Conservation (phyloP, 352 stramenopile species). For the Aphanomyces euteiches region DNA sequence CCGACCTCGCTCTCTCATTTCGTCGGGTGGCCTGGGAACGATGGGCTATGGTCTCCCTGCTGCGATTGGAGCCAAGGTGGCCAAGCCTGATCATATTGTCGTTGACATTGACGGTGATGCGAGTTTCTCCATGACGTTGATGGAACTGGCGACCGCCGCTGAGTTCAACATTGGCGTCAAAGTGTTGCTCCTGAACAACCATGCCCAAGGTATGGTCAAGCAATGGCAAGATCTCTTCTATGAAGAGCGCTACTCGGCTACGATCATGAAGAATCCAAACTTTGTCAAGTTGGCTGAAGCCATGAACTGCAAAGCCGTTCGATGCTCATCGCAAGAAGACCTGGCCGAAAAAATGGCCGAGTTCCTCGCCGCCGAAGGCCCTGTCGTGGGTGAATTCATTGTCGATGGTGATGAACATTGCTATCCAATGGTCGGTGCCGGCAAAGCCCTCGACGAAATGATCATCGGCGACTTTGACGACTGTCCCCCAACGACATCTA, state of each 20-base stretch:
- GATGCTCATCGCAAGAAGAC: slow-evolving; percentile 85
- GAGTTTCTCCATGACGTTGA: slow-evolving; percentile 96
- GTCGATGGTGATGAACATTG: slow-evolving; percentile 93
- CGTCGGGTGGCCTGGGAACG: slow-evolving; percentile 90
- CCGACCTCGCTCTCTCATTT: slow-evolving; percentile 91
- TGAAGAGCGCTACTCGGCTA: slow-evolving; percentile 90
- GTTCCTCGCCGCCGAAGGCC: slow-evolving; percentile 91
- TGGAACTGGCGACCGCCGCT: slow-evolving; percentile 92
- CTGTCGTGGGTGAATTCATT: slow-evolving; percentile 93
- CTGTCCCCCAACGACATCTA: slow-evolving; percentile 87
- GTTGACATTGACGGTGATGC: slow-evolving; percentile 94
- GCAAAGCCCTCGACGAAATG: slow-evolving; percentile 91
- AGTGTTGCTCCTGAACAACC: slow-evolving; percentile 95
- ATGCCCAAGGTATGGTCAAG: slow-evolving; percentile 97
- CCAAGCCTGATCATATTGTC: slow-evolving; percentile 65
- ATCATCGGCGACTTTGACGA: slow-evolving; percentile 95
- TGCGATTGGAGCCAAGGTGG: slow-evolving; percentile 92
- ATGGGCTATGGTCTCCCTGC: slow-evolving; percentile 94
- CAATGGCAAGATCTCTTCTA: slow-evolving; percentile 98
- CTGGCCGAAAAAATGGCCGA: slow-evolving; percentile 88
- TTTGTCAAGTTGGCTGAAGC: slow-evolving; percentile 91
- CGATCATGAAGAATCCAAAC: slow-evolving; percentile 90
- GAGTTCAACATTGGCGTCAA: slow-evolving; percentile 94
- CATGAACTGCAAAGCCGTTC: slow-evolving; percentile 91
- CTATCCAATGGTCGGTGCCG: slow-evolving; percentile 92